Conservation (phyloP, 1,284 basidiomycete species). For the Sphaerobolus stellatus region DNA sequence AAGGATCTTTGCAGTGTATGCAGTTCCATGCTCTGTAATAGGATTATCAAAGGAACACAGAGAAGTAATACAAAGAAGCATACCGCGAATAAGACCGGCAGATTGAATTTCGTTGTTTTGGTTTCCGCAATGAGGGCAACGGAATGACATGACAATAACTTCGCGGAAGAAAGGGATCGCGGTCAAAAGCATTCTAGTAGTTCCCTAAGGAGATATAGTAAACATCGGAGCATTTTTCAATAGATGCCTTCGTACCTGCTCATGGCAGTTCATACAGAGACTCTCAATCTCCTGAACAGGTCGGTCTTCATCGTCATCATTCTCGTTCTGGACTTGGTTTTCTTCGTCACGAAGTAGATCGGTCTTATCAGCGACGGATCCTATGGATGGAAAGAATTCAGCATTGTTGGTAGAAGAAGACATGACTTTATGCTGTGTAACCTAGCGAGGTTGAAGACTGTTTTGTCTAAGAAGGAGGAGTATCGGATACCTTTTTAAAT, state of each 20-base stretch:
- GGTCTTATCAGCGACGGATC: constrained; percentile 41
- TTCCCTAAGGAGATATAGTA: constrained; percentile 54
- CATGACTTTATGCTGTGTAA: too few species aligned
- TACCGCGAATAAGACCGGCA: constrained; percentile 86
- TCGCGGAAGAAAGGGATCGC: constrained; percentile 96
- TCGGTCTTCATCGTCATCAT: constrained; percentile 53
- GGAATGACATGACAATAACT: constrained; percentile 95
- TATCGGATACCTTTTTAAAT: too few species aligned
- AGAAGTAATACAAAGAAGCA: constrained; percentile 22
- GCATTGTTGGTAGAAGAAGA: neutral
- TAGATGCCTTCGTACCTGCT: constrained; percentile 62
- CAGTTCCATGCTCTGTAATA: constrained; percentile 56
- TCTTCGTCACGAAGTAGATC: constrained; percentile 32
- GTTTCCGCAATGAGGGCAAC: constrained; percentile 89
- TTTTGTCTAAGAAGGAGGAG: too few species aligned
- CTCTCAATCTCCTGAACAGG: constrained; percentile 85
- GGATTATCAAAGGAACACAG: neutral
- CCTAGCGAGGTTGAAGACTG: too few species aligned
- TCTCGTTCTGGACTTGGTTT: constrained; percentile 24
- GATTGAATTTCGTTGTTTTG: constrained; percentile 95
- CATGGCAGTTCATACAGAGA: constrained; percentile 90
- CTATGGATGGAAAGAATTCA: constrained; percentile 46
- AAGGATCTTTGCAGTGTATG: constrained; percentile 84
- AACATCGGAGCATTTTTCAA: constrained; percentile 20
- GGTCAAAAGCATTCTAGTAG: constrained; percentile 90